Conservation (phyloP, 208 protist genomes). For the Acanthamoeba castellanii region DNA sequence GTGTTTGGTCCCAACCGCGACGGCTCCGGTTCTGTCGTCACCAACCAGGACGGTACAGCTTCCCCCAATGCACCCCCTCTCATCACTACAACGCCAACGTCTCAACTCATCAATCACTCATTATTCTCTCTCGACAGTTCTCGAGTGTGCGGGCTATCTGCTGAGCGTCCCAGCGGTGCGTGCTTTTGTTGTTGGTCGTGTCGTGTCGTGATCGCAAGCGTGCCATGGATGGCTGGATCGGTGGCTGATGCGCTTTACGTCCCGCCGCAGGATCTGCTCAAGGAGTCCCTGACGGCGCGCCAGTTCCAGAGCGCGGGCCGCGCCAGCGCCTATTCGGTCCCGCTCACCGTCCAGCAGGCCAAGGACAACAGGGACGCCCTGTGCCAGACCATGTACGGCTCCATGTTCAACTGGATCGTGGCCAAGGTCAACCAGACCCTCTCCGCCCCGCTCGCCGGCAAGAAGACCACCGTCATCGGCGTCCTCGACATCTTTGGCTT, state of each 20-base stretch:
- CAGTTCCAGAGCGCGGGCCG: background rate
- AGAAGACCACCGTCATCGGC: constrained; percentile 28
- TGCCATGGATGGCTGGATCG: too few species aligned
- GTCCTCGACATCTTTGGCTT: constrained; percentile 96
- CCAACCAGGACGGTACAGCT: constrained; percentile 19
- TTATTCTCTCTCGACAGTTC: background rate
- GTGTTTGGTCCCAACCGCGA: constrained; percentile 34
- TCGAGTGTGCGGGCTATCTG: background rate
- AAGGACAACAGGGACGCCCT: constrained; percentile 83
- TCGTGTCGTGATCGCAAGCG: too few species aligned
- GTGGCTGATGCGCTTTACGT: background rate
- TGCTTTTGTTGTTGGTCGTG: background rate
- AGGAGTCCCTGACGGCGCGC: background rate
- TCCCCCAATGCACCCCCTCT: background rate
- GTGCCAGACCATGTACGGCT: constrained; percentile 93
- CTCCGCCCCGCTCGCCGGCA: constrained; percentile 79
- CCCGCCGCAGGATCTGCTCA: background rate
- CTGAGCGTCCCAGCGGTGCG: background rate
- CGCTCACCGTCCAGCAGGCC: constrained; percentile 50
- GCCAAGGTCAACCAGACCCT: constrained; percentile 91
- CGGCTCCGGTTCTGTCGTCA: constrained; percentile 9
- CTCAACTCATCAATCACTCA: background rate
- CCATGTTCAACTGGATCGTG: constrained; percentile 97
- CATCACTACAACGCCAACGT: too few species aligned
- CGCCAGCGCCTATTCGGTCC: constrained; percentile 23